These are phyloP conservation scores for Gymnopilus junonius DNA, from an alignment of 768 basidiomycete species.

Conservation along the genomic window DNA sequence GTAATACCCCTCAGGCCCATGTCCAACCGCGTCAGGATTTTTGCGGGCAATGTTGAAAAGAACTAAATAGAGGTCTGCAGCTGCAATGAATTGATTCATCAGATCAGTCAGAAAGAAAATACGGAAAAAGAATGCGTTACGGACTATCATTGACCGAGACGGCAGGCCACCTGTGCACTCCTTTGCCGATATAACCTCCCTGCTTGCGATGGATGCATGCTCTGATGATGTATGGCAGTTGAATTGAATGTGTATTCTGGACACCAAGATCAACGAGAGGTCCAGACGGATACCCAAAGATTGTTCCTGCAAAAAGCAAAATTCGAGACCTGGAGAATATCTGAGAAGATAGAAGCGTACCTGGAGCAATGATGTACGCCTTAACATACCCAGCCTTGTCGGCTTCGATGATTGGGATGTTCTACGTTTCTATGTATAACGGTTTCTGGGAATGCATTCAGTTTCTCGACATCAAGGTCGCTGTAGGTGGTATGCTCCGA, in stretches of 20 bases:
- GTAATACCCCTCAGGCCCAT: slow-evolving; percentile 28
- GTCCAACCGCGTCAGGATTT: slow-evolving; percentile 15
- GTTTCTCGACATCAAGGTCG: slow-evolving; percentile 44
- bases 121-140: slow-evolving; percentile 1
- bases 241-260: slow-evolving; percentile 29
- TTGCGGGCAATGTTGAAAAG: slow-evolving; percentile 22
- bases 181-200: slow-evolving; percentile 25
- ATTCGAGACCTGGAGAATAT: too few species aligned
- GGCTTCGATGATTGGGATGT: slow-evolving; percentile 44
- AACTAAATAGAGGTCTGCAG: slow-evolving; percentile 22
- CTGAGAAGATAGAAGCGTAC: slow-evolving; percentile 28
- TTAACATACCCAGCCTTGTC: slow-evolving; percentile 50
- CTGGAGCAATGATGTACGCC: slow-evolving; percentile 49
- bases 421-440: slow-evolving; percentile 50
- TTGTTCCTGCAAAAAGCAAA: slow-evolving; percentile 20
- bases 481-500: slow-evolving; percentile 39
- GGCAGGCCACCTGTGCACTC: slow-evolving; percentile 25
- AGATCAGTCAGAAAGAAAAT: background rate
- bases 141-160: slow-evolving; percentile 26
- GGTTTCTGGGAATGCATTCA: slow-evolving; percentile 42
- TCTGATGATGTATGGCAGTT: slow-evolving; percentile 26
- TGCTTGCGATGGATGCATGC: slow-evolving; percentile 23
- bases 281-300: slow-evolving; percentile 29
- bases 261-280: slow-evolving; percentile 32
- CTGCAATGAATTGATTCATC: slow-evolving; percentile 14